These are phyloP conservation scores for Trichoderma cornu-damae DNA, from an alignment of 2,329 filamentous ascomycete species.

Conservation along the genomic window DNA sequence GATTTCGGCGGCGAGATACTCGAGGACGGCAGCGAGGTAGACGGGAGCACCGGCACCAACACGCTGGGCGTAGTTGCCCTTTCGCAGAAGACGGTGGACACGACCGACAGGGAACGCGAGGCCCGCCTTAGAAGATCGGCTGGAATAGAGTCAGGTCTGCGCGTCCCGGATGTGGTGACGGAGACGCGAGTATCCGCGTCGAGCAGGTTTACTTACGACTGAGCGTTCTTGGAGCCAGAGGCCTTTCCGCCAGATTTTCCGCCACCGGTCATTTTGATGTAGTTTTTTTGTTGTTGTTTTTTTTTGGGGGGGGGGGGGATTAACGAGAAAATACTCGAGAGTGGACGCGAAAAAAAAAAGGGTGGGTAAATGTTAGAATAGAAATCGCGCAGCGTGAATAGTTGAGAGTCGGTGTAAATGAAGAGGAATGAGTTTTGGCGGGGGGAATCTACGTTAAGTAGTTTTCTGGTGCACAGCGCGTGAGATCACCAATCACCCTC, in stretches of 20 bases:
- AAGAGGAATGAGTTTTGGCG: conserved; percentile 36
- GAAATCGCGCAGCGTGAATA: conserved; percentile 36
- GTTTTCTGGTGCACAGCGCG: conserved; percentile 46
- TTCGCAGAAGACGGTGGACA: conserved; percentile 98
- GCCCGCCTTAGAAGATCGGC: conserved; percentile 98
- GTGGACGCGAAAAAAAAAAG: conserved; percentile 3
- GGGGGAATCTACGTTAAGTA: conserved; percentile 51
- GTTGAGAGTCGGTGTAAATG: conserved; percentile 32
- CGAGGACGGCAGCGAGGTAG: conserved; percentile 93
- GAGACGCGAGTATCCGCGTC: background rate
- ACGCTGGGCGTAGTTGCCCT: conserved; percentile 99
- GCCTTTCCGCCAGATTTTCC: conserved; percentile 99
- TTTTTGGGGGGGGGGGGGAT: too few species aligned
- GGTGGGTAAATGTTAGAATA: conserved; percentile 25
- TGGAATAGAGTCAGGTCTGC: conserved; percentile 35
- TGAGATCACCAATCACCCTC: conserved; percentile 48
- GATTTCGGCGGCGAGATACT: conserved; percentile 98
- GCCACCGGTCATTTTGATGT: conserved; percentile 50
- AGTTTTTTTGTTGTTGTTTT: too few species aligned
- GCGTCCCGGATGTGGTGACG: background rate
- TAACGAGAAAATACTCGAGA: conserved; percentile 16
- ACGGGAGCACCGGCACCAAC: conserved; percentile 97
- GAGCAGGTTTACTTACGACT: conserved; percentile 82
- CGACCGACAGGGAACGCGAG: conserved; percentile 97
- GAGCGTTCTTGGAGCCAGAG: conserved; percentile 96